These are phyloP conservation scores for Claviceps capensis DNA, from an alignment of 2,329 filamentous ascomycete genomes.

Conservation along the genomic window DNA sequence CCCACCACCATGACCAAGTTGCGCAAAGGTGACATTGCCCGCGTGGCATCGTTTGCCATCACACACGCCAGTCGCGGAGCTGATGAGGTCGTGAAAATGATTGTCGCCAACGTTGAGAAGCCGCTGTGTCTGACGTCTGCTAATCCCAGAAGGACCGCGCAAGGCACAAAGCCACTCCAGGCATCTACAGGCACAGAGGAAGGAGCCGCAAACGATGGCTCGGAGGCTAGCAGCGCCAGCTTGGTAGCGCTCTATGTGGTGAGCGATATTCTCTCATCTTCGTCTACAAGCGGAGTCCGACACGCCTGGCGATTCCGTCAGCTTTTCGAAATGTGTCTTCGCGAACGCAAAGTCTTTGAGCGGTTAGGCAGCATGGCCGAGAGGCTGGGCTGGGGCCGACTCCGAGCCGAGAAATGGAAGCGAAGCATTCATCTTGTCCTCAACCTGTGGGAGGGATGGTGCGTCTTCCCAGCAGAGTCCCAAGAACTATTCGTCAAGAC, in stretches of 20 bases:
- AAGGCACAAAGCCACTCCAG: slow-evolving; percentile 21
- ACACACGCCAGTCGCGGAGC: slow-evolving; percentile 73
- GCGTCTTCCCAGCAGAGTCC: slow-evolving; percentile 58
- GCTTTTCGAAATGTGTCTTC: slow-evolving; percentile 62
- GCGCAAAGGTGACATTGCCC: slow-evolving; percentile 72
- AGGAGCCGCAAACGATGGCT: slow-evolving; percentile 25
- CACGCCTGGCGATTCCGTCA: slow-evolving; percentile 80
- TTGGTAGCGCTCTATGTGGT: slow-evolving; percentile 69
- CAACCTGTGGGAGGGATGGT: slow-evolving; percentile 58
- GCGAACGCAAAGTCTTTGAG: slow-evolving; percentile 56
- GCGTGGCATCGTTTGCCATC: slow-evolving; percentile 79
- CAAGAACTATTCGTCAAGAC: slow-evolving; percentile 56
- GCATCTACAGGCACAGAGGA: slow-evolving; percentile 18
- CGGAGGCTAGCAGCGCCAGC: slow-evolving; percentile 58
- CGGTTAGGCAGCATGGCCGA: slow-evolving; percentile 60
- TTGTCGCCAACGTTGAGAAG: slow-evolving; percentile 66
- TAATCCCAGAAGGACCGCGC: slow-evolving; percentile 43
- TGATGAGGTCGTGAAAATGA: slow-evolving; percentile 82
- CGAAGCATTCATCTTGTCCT: slow-evolving; percentile 58
- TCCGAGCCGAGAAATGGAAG: slow-evolving; percentile 77
- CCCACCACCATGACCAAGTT: slow-evolving; percentile 63
- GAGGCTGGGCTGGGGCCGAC: slow-evolving; percentile 61
- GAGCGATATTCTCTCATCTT: slow-evolving; percentile 66
- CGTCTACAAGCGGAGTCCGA: slow-evolving; percentile 61
- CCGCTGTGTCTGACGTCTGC: slow-evolving; percentile 63